phyloP scores from a whole-genome alignment of 2,329 filamentous ascomycete species.

The Coniochaeta ligniaria region DNA sequence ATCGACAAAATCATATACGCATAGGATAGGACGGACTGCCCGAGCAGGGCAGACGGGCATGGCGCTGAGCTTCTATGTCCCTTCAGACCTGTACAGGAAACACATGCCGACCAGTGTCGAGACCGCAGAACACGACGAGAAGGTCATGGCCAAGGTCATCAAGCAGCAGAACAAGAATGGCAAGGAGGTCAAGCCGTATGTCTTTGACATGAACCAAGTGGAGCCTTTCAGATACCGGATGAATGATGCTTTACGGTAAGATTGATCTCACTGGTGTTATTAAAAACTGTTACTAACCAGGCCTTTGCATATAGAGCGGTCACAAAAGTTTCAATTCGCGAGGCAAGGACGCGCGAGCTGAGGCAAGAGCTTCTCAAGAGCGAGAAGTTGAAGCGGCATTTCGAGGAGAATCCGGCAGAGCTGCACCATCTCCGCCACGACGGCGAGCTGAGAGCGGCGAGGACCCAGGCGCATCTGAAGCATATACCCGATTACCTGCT shows the following conservation, averaged over 20 bases:
- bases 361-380: slow-evolving; percentile 85
- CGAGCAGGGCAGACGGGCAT: slow-evolving; percentile 88
- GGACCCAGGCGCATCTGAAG: slow-evolving; percentile 83
- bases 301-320: slow-evolving; percentile 46
- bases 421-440: slow-evolving; percentile 85
- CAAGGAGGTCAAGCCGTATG: slow-evolving; percentile 80
- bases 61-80: slow-evolving; percentile 91
- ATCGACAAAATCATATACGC: slow-evolving; percentile 88
- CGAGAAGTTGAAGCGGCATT: slow-evolving; percentile 90
- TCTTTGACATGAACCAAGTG: slow-evolving; percentile 90
- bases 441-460: slow-evolving; percentile 73
- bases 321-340: slow-evolving; percentile 81
- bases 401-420: slow-evolving; percentile 93
- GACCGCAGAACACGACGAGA: slow-evolving; percentile 75
- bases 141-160: slow-evolving; percentile 71
- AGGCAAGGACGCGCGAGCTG: slow-evolving; percentile 82
- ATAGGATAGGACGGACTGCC: slow-evolving; percentile 89
- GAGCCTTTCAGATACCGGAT: slow-evolving; percentile 93
- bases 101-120: slow-evolving; percentile 79
- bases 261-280: background rate
- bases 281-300: background rate
- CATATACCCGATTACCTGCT: slow-evolving; percentile 92
- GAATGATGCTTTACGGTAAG: slow-evolving; percentile 60
- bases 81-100: slow-evolving; percentile 73
- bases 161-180: slow-evolving; percentile 72